Conservation (phyloP, 78 protist genomes). For the Planoprotostelium fungivorum region DNA sequence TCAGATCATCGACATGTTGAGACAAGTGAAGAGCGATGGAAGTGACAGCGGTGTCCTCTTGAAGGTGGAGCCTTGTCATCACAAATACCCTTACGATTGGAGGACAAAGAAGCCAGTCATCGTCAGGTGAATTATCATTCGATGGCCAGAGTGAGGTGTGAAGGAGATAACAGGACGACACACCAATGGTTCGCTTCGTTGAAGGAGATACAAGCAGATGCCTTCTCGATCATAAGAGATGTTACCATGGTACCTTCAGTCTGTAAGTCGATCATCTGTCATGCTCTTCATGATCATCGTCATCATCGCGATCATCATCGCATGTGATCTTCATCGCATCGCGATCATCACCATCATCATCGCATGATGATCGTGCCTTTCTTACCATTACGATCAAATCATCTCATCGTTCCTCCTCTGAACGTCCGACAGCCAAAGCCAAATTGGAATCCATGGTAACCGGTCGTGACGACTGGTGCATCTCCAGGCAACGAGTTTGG, state of each 20-base stretch:
- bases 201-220: slow-evolving; percentile 15
- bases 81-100: slow-evolving; percentile 94
- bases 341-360: too few relatives aligned
- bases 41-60: slow-evolving; percentile 3
- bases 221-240: slow-evolving; percentile 6
- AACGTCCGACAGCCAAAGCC: background rate
- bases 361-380: too few relatives aligned
- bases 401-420: too few relatives aligned
- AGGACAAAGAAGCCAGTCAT: slow-evolving; percentile 90
- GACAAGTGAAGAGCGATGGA: background rate
- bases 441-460: slow-evolving; percentile 49
- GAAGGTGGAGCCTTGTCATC: slow-evolving; percentile 56
- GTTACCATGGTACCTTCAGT: slow-evolving; percentile 50
- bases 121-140: slow-evolving; percentile 11
- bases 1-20: background rate
- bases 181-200: slow-evolving; percentile 76
- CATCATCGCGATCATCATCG: too few relatives aligned
- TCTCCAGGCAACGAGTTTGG: slow-evolving; percentile 90
- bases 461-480: slow-evolving; percentile 86
- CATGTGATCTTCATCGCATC: too few relatives aligned
- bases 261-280: slow-evolving; percentile 29
- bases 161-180: slow-evolving; percentile 32
- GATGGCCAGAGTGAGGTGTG: background rate
- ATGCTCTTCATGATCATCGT: too few relatives aligned
- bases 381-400: too few relatives aligned